Percentiles rank a stretch among this genome's conserved stretches.
Evolutionary conservation across 305 asterid species (phyloP).

Genomic region (Fraxinus velutina): DNA sequence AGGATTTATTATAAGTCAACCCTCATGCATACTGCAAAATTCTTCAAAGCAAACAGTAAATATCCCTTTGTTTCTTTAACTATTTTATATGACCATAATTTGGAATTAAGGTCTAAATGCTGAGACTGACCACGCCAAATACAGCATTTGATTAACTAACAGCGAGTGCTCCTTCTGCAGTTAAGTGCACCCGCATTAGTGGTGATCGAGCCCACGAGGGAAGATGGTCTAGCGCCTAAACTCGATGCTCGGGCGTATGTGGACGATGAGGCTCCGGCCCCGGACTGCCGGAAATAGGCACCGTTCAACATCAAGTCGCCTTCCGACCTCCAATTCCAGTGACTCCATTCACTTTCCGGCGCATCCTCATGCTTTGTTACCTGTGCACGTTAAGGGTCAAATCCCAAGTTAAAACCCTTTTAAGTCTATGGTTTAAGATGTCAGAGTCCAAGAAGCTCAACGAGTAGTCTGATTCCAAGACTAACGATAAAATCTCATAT

Average conservation of each 20-base stretch:
- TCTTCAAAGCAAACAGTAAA: not conserved
- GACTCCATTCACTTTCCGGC: constrained; percentile 56
- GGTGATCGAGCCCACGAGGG: constrained; percentile 59
- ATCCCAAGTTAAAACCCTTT: not conserved
- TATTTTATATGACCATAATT: not conserved
- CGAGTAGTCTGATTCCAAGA: not conserved
- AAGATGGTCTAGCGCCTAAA: constrained; percentile 58
- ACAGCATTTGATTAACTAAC: constrained; percentile 28
- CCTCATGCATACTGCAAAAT: not conserved
- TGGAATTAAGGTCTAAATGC: not conserved
- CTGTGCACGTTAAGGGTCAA: constrained; percentile 12
- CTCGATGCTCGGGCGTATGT: constrained; percentile 68
- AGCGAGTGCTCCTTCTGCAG: constrained; percentile 57
- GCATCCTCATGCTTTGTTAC: constrained; percentile 66
- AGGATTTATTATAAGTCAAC: constrained; percentile 7
- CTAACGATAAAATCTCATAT: not conserved
- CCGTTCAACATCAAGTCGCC: constrained; percentile 69
- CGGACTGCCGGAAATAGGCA: constrained; percentile 56
- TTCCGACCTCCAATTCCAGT: constrained; percentile 65
- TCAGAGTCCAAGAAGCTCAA: not conserved
- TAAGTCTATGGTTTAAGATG: not conserved
- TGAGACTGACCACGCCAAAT: not conserved
- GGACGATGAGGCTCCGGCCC: constrained; percentile 46
- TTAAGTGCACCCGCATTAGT: constrained; percentile 49
- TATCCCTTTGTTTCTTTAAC: not conserved